Evolutionary conservation across 305 asterid species (phyloP), one percentile per base, ranked within the genome.

Genomic region (Striga hermonthica): DNA sequence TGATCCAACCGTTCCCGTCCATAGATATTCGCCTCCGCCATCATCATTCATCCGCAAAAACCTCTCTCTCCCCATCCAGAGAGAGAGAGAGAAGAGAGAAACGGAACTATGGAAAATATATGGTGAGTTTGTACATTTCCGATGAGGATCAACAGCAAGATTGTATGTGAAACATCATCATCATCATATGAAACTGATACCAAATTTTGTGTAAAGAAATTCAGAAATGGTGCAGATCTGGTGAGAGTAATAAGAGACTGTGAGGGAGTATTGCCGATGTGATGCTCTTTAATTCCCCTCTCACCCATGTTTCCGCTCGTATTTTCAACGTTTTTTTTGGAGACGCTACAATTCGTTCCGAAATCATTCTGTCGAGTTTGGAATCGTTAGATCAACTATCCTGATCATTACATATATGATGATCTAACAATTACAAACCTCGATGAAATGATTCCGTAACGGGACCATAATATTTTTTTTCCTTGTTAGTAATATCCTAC

Each of bases 61-160:
- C 54, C 74, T 53, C 71, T 74, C 75, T 35, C 73, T 64, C 58
- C 60, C 80, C 82, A 80, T 80, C 72, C 35, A 38, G 48, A 64
- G 31, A 22, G 31, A 22, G 31, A 22, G 31, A 48, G 34, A 3
- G 4, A 39, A 15, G 14, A 14, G 9, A 7, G 9, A 48, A 31
- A 64, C 5, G 60, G 37, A 48, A 63, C 71, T 67, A 62, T 16
- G 37, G 41, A 14, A 61, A 50, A 22, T 7, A 11, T 13, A 56
- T 6, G 31, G 2, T 22, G 68, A 74, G 68, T 72, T 60, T 39
- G 37, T 9, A 14, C 74, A 69, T 61, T 54, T 31, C 64, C n/a
- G 60, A 57, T 38, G 22, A 40, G 36, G 49, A 66, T 43, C 35
- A 69, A 62, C 3, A 12, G 8, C 61, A 2, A 6, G 39, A 37